Percentiles rank a stretch among this genome's conserved stretches.
Evolutionary conservation across 495 filamentous ascomycete genomes (phyloP).

Genomic region (Endocarpon pusillum): DNA sequence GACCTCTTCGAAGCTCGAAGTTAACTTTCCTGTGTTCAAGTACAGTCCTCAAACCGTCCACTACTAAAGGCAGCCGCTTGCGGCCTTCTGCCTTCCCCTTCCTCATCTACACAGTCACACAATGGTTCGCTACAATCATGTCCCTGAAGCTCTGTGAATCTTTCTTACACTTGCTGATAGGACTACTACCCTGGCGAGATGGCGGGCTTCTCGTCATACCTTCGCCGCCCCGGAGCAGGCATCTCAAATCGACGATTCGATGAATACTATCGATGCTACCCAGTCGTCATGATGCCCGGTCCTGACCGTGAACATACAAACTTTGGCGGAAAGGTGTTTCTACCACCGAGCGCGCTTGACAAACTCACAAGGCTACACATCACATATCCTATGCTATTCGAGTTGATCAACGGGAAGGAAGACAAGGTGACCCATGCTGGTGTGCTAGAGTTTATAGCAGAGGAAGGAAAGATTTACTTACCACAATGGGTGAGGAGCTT

Average conservation of each 20-base stretch:
- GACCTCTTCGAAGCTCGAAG: too few species aligned
- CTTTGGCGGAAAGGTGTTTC: conserved; percentile 91
- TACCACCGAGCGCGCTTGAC: conserved; percentile 87
- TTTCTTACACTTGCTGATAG: too few species aligned
- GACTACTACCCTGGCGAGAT: conserved; percentile 12
- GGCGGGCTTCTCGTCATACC: conserved; percentile 2
- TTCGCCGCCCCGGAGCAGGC: conserved; percentile 5
- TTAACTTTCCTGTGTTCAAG: too few species aligned
- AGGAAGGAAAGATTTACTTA: conserved; percentile 90
- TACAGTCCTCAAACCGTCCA: too few species aligned
- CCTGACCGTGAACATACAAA: conserved; percentile 80
- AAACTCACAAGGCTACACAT: conserved; percentile 94
- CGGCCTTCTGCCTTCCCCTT: too few species aligned
- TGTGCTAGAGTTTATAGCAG: conserved; percentile 92
- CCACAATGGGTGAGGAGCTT: conserved; percentile 66
- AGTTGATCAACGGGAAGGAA: conserved; percentile 74
- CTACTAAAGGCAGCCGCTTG: too few species aligned
- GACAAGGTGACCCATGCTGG: conserved; percentile 73
- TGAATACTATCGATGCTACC: conserved; percentile 94
- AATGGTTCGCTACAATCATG: too few species aligned
- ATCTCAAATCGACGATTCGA: conserved; percentile 57
- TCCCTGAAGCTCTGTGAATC: too few species aligned
- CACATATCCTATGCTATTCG: conserved; percentile 92
- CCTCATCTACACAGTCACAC: too few species aligned
- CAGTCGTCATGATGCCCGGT: conserved; percentile 84